Percentiles rank a stretch among this genome's conserved stretches.
These are phyloP conservation scores for Neofusicoccum parvum DNA, from an alignment of 2,329 filamentous ascomycete genomes.

Conservation along the genomic window DNA sequence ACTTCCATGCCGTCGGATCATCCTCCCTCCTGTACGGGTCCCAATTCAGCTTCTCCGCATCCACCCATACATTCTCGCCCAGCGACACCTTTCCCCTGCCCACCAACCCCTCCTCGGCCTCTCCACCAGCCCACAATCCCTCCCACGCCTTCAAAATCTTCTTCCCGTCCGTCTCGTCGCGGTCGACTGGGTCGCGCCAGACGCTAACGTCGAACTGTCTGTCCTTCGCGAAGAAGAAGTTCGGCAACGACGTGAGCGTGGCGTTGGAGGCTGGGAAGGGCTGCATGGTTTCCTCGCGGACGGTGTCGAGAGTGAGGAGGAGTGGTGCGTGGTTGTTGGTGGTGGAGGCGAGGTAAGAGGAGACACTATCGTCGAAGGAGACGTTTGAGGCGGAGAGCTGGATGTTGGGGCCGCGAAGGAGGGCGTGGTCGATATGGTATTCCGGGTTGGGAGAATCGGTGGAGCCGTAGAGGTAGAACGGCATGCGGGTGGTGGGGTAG, in stretches of 20 bases:
- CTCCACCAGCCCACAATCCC: background rate
- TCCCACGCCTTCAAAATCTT: background rate
- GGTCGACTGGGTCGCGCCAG: background rate
- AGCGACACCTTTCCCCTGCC: background rate
- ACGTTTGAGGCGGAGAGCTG: slow-evolving; percentile 33
- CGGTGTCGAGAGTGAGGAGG: slow-evolving; percentile 36
- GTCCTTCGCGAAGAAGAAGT: slow-evolving; percentile 4
- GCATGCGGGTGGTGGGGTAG: slow-evolving; percentile 44
- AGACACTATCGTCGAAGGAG: background rate
- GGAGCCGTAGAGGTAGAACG: slow-evolving; percentile 50
- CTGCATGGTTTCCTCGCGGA: slow-evolving; percentile 43
- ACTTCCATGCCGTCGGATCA: background rate
- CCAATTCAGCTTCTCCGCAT: slow-evolving; percentile 1
- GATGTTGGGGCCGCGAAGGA: slow-evolving; percentile 47
- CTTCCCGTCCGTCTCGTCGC: background rate
- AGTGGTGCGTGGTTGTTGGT: slow-evolving; percentile 11
- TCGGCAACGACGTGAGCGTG: slow-evolving; percentile 13
- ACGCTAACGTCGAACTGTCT: background rate
- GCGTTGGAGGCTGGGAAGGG: slow-evolving; percentile 36
- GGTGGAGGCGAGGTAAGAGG: background rate
- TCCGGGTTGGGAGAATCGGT: slow-evolving; percentile 29
- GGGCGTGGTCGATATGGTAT: slow-evolving; percentile 48
- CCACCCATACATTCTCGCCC: background rate
- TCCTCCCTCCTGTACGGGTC: slow-evolving; percentile 10
- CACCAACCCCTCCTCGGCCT: background rate